These are phyloP conservation scores for Candida silvicultrix DNA, from an alignment of 805 yeast genomes.

Conservation along the genomic window DNA sequence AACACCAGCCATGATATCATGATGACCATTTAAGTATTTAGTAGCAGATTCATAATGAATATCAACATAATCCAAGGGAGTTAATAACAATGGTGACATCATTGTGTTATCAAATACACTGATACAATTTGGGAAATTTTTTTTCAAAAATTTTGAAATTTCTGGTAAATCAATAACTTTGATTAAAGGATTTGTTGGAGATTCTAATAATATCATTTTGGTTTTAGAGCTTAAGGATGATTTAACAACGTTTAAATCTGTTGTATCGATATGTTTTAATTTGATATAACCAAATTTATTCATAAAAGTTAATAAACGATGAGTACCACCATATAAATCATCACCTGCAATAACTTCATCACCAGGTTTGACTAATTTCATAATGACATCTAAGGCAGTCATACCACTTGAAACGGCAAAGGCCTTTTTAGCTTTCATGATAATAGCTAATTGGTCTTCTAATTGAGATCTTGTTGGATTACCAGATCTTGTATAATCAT, in stretches of 20 bases:
- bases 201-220: conserved; percentile 78
- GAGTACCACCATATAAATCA: conserved; percentile 92
- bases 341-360: conserved; percentile 92
- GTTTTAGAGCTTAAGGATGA: conserved; percentile 50
- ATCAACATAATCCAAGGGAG: conserved; percentile 81
- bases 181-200: conserved; percentile 91
- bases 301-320: conserved; percentile 73
- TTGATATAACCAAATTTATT: conserved; percentile 55
- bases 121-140: conserved; percentile 55
- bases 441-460: conserved; percentile 69
- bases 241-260: conserved; percentile 56
- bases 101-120: conserved; percentile 92
- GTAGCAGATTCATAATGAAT: conserved; percentile 93
- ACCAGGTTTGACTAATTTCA: conserved; percentile 69
- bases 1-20: conserved; percentile 94
- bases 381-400: conserved; percentile 86
- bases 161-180: conserved; percentile 76
- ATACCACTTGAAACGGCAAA: conserved; percentile 87
- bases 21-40: conserved; percentile 89
- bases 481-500: conserved; percentile 86
- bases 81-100: conserved; percentile 88
- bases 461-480: conserved; percentile 85
- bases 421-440: conserved; percentile 73
- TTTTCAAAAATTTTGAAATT: conserved; percentile 62
- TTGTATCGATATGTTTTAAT: conserved; percentile 77